Percentiles rank a stretch among this genome's conserved stretches.
Evolutionary conservation across 2,329 filamentous ascomycete genomes (phyloP).

Genomic region (Neocucurbitaria cava): DNA sequence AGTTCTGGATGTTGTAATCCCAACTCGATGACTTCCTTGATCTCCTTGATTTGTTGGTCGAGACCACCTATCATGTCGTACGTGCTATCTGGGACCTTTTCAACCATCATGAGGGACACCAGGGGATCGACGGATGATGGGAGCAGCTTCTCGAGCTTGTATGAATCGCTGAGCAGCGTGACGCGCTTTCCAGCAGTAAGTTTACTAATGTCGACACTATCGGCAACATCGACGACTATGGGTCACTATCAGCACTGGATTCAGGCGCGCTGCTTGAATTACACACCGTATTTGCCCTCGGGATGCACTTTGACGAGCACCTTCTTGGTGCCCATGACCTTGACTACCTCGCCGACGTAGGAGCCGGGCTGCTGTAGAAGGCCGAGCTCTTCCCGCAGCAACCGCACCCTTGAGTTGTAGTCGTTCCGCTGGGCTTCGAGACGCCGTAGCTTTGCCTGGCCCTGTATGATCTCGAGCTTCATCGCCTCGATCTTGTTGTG

Average conservation of each 20-base stretch:
- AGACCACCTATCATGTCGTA: slow-evolving; percentile 99
- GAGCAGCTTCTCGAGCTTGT: slow-evolving; percentile 98
- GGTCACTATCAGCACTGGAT: slow-evolving; percentile 4
- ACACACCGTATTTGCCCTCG: slow-evolving; percentile 97
- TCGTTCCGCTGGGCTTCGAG: slow-evolving; percentile 98
- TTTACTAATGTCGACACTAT: slow-evolving; percentile 92
- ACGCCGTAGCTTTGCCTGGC: slow-evolving; percentile 91
- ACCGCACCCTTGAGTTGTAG: slow-evolving; percentile 96
- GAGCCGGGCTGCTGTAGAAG: slow-evolving; percentile 96
- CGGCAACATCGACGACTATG: slow-evolving; percentile 91
- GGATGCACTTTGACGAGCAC: slow-evolving; percentile 98
- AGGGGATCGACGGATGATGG: slow-evolving; percentile 97
- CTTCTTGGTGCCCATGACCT: slow-evolving; percentile 99
- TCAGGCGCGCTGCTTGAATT: background rate
- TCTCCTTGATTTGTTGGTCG: slow-evolving; percentile 99
- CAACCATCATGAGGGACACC: slow-evolving; percentile 99
- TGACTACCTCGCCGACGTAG: slow-evolving; percentile 99
- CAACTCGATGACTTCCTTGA: slow-evolving; percentile 99
- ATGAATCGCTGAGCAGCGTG: slow-evolving; percentile 93
- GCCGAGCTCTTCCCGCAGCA: slow-evolving; percentile 93
- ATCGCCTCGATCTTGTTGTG: slow-evolving; percentile 99
- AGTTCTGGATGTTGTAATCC: slow-evolving; percentile 98
- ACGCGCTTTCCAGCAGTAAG: slow-evolving; percentile 98
- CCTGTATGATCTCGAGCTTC: slow-evolving; percentile 99
- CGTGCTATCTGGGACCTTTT: slow-evolving; percentile 99